A percentile compares a stretch with the other conserved stretches of the same genome.
phyloP scores from a whole-genome alignment of 2,329 filamentous ascomycete species.

The Rosellinia necatrix region DNA sequence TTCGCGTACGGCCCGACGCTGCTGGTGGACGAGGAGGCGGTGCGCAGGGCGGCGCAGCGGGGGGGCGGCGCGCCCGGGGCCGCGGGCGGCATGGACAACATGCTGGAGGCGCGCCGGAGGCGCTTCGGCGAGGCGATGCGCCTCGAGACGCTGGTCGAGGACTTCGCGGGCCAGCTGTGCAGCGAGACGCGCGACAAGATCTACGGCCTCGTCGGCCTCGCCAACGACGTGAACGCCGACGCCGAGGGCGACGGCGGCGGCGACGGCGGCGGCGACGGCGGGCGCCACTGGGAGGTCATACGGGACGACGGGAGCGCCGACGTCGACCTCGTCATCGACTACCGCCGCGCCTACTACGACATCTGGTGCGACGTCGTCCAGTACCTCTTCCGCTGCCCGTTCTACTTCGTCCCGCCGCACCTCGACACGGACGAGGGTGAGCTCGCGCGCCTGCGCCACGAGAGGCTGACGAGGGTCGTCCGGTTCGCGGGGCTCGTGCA shows the following conservation, averaged over 20 bases:
- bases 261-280: not conserved
- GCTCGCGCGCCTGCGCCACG: conserved; percentile 1
- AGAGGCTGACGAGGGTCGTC: conserved; percentile 9
- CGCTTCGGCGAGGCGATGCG: conserved; percentile 6
- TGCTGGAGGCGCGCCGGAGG: not conserved
- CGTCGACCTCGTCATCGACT: conserved; percentile 12
- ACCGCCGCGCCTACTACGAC: conserved; percentile 13
- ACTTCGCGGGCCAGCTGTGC: conserved; percentile 9
- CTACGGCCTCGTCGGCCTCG: conserved; percentile 12
- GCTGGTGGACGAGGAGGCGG: not conserved
- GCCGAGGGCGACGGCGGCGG: not conserved
- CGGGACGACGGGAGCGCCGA: not conserved
- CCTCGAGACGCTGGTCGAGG: conserved; percentile 13
- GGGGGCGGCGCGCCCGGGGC: not conserved
- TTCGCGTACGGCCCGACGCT: conserved; percentile 12
- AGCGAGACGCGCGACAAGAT: conserved; percentile 11
- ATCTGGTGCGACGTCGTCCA: conserved; percentile 13
- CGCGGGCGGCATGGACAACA: not conserved
- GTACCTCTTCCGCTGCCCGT: conserved; percentile 11
- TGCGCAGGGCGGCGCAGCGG: not conserved
- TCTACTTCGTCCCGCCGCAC: conserved; percentile 2
- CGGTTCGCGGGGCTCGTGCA: conserved; percentile 15
- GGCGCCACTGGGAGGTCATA: not conserved
- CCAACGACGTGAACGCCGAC: conserved; percentile 14
- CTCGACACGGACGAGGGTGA: conserved; percentile 1